Conservation (phyloP, 2,329 filamentous ascomycete genomes). For the Arthrobotrys megalospora region DNA sequence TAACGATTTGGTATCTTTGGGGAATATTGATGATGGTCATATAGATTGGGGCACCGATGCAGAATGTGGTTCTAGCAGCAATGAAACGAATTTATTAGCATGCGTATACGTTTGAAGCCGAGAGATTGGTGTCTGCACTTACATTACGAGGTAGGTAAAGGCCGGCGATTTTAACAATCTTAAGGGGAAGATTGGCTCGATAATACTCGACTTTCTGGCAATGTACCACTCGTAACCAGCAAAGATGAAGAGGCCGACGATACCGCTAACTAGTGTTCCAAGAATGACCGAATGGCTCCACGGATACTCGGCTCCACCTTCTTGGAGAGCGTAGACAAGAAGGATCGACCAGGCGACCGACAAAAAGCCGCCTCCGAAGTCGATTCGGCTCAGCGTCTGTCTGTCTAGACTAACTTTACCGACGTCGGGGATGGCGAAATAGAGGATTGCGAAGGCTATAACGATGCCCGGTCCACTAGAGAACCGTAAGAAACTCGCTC, state of each 20-base stretch:
- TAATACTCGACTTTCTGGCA: slow-evolving; percentile 21
- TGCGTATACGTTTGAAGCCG: background rate
- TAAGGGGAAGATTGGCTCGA: slow-evolving; percentile 67
- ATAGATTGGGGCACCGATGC: slow-evolving; percentile 67
- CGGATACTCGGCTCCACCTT: slow-evolving; percentile 68
- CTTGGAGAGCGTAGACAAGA: slow-evolving; percentile 70
- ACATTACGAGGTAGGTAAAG: slow-evolving; percentile 66
- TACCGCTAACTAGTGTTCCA: slow-evolving; percentile 62
- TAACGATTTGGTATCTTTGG: slow-evolving; percentile 67
- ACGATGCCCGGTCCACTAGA: slow-evolving; percentile 65
- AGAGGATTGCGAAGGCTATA: slow-evolving; percentile 63
- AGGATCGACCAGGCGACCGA: slow-evolving; percentile 68
- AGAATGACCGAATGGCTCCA: slow-evolving; percentile 69
- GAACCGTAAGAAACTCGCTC: background rate
- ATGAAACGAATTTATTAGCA: background rate
- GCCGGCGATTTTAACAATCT: slow-evolving; percentile 65
- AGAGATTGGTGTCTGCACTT: slow-evolving; percentile 56
- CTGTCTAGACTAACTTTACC: slow-evolving; percentile 63
- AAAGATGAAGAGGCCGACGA: slow-evolving; percentile 66
- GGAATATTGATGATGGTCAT: slow-evolving; percentile 67
- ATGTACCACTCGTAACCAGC: slow-evolving; percentile 65
- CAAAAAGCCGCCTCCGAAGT: slow-evolving; percentile 65
- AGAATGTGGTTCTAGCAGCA: slow-evolving; percentile 62
- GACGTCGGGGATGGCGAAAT: slow-evolving; percentile 65
- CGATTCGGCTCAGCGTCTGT: slow-evolving; percentile 65